These are phyloP conservation scores for Bipolaris sorokiniana DNA, from an alignment of 2,329 filamentous ascomycete genomes.

Conservation along the genomic window DNA sequence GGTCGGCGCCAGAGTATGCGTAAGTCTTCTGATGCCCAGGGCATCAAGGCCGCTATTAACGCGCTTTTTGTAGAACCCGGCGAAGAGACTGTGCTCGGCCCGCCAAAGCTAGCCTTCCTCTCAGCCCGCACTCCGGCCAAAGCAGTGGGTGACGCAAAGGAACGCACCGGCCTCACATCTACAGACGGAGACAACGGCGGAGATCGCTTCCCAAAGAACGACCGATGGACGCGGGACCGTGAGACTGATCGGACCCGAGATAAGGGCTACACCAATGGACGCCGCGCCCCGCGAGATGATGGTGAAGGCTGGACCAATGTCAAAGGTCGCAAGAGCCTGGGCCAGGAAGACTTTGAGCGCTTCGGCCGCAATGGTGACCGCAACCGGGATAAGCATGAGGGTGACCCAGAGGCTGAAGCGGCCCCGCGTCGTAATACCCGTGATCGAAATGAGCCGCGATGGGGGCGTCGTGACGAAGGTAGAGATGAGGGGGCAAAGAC, in stretches of 20 bases:
- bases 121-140: slow-evolving; percentile 65
- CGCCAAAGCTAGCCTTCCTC: slow-evolving; percentile 81
- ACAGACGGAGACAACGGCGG: slow-evolving; percentile 50
- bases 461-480: slow-evolving; percentile 68
- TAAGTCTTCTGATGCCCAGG: slow-evolving; percentile 58
- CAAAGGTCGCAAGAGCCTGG: slow-evolving; percentile 76
- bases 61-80: slow-evolving; percentile 57
- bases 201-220: slow-evolving; percentile 44
- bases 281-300: slow-evolving; percentile 57
- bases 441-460: slow-evolving; percentile 72
- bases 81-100: slow-evolving; percentile 85
- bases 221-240: slow-evolving; percentile 53
- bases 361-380: slow-evolving; percentile 63
- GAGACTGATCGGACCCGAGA: slow-evolving; percentile 48
- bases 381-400: slow-evolving; percentile 59
- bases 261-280: slow-evolving; percentile 48
- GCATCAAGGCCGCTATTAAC: slow-evolving; percentile 39
- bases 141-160: slow-evolving; percentile 45
- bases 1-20: slow-evolving; percentile 50
- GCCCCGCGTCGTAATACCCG: slow-evolving; percentile 66
- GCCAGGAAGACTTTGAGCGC: slow-evolving; percentile 72
- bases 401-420: slow-evolving; percentile 51
- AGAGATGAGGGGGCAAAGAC: slow-evolving; percentile 55
- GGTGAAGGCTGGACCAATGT: slow-evolving; percentile 76
- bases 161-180: slow-evolving; percentile 41